Base-by-base conservation (phyloP, 768 basidiomycete genomes). In the Phanerodontia chrysosporium region DNA sequence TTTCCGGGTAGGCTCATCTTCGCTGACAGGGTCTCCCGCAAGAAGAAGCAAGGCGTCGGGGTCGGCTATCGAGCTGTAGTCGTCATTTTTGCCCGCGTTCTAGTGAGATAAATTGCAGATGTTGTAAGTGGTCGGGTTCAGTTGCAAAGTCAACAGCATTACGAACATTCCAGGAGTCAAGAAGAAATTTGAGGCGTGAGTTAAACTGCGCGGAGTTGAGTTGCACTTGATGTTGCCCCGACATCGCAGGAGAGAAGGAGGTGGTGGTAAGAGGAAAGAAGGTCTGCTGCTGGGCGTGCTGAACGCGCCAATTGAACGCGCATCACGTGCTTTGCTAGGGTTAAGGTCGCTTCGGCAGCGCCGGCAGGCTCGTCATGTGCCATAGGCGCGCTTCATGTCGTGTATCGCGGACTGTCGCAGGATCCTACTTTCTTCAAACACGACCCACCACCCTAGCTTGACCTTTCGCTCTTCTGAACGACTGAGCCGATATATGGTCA, bases 1-100 rank as follows among this genome's bases (percentile, higher is more conserved):
- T 70, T 94, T 96, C 59, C 89, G 84, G 66, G 92, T 84, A n/a
- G 90, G 86, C 66, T 92, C 90, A 64, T 98, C 96, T 66, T 98
- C 94, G 5, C 81, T 79, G 0, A 83, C 85, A 24, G 87, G 86
- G 63, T 93, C 92, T 29, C 91, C 92, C 35, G 91, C 85, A 29
- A 85, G 69, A 14, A 93, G 75, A 3, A 92, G 68, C 24, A 94
- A 74, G 16, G 87, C 87, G 65, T 91, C 90, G 8, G 78, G 78
- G 60, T 83, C 83, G 4, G 82, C 79, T 74, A 93, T 77, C 9
- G 87, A 78, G 62, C 78, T 80, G 66, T 84, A 87, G 64, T 92
- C 91, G 46, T 89, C 87, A 62, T 85, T 84, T 66, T 85, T 78
- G 64, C 70, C 78, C 60, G 87, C 85, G 72, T 74, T 81, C 90